Conservation (phyloP, 371 early-diverging fungal species). For the Rhizopus sp. region DNA sequence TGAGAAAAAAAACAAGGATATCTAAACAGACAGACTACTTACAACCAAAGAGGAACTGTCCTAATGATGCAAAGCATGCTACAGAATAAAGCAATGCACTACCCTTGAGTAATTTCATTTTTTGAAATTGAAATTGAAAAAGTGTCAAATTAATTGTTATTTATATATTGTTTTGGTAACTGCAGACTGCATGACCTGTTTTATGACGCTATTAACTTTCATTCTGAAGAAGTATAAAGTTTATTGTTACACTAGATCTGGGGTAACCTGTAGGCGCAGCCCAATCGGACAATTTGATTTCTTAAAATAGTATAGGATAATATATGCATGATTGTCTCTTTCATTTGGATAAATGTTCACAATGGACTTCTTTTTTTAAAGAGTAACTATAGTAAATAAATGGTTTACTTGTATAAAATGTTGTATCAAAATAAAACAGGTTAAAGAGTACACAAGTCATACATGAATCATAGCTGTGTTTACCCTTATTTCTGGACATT, state of each 20-base stretch:
- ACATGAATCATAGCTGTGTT: too few species aligned
- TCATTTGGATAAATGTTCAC: too few species aligned
- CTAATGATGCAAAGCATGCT: constrained; percentile 42
- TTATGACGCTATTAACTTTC: neutral
- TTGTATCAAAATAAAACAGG: too few species aligned
- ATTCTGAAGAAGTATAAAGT: too few species aligned
- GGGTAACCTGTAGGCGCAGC: neutral
- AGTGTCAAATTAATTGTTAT: neutral
- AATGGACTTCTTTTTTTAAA: too few species aligned
- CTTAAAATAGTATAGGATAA: too few species aligned
- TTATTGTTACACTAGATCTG: neutral
- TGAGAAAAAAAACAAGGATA: neutral
- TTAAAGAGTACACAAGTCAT: too few species aligned
- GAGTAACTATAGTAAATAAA: too few species aligned
- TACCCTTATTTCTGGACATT: too few species aligned
- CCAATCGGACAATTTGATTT: constrained; percentile 13
- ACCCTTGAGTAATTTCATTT: constrained; percentile 17
- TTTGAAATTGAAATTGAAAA: neutral
- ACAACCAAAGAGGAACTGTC: constrained; percentile 49
- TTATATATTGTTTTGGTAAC: neutral
- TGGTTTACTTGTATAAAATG: too few species aligned
- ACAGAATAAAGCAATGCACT: constrained; percentile 29
- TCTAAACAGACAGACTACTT: constrained; percentile 16
- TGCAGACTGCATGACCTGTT: neutral
- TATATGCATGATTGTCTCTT: too few species aligned